phyloP scores from a whole-genome alignment of 2,329 filamentous ascomycete genomes.

The Phyllosticta paracitricarpa region DNA sequence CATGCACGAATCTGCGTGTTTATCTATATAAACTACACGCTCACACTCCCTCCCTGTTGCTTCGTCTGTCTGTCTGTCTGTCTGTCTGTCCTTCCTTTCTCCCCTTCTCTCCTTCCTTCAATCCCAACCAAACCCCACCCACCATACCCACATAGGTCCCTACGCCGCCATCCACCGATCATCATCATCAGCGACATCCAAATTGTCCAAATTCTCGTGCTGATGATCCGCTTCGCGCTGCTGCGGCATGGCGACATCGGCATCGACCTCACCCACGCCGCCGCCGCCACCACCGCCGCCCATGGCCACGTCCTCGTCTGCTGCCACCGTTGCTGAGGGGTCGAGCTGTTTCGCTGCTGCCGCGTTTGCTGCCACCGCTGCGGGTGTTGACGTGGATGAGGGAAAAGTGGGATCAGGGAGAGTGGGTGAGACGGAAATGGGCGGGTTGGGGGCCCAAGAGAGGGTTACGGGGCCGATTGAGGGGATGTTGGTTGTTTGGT shows the following conservation, averaged over 20 bases:
- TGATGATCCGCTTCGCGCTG: constrained; percentile 11
- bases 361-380: too few relatives aligned
- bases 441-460: constrained; percentile 46
- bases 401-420: not conserved
- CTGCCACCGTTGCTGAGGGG: not conserved
- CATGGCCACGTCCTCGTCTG: not conserved
- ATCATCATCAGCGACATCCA: constrained; percentile 42
- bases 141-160: not conserved
- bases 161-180: constrained; percentile 31
- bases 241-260: constrained; percentile 12
- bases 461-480: constrained; percentile 56
- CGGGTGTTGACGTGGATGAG: not conserved
- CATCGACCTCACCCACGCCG: not conserved
- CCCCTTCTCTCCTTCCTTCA: too few relatives aligned
- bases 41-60: too few relatives aligned
- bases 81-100: too few relatives aligned
- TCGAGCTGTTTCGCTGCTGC: not conserved
- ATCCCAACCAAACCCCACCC: too few relatives aligned
- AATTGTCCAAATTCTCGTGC: constrained; percentile 27
- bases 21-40: too few relatives aligned
- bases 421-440: not conserved
- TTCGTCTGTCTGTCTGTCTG: too few relatives aligned
- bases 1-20: too few relatives aligned
- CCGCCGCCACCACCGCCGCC: not conserved
- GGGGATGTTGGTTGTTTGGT: constrained; percentile 47